Conservation (phyloP, 176 grass and related monocot species). For the Stipa capillata region DNA sequence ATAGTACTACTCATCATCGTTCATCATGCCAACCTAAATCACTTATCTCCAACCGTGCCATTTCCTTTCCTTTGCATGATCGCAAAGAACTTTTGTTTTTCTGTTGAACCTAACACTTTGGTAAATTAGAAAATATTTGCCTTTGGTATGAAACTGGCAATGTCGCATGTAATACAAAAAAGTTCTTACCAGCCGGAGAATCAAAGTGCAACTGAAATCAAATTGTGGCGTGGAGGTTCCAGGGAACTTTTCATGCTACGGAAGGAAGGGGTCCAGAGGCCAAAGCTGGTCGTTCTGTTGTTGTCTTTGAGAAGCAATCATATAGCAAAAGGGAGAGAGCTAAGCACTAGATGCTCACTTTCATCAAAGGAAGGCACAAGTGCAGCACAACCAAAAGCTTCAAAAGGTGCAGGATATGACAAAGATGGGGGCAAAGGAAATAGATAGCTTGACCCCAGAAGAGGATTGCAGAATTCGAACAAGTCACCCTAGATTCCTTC, state of each 20-base stretch:
- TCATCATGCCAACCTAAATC: conserved; percentile 2
- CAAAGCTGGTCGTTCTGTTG: conserved; percentile 25
- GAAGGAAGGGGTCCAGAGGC: conserved; percentile 7
- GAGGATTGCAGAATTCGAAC: background rate
- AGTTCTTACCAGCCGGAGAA: too few species aligned
- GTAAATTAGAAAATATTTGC: too few species aligned
- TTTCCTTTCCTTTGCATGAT: background rate
- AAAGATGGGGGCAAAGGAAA: conserved; percentile 11
- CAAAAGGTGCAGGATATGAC: conserved; percentile 26
- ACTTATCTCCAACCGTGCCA: background rate
- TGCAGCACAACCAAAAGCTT: conserved; percentile 14
- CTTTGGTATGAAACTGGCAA: too few species aligned
- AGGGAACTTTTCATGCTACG: background rate
- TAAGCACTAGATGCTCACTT: conserved; percentile 44
- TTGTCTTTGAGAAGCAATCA: conserved; percentile 26
- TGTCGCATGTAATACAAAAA: background rate
- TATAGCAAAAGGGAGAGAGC: conserved; percentile 13
- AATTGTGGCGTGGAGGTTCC: background rate
- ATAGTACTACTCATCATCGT: background rate
- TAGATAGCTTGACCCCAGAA: background rate
- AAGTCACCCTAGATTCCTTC: background rate
- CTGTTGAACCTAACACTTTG: background rate
- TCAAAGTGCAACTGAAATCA: background rate
- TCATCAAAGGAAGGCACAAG: conserved; percentile 44
- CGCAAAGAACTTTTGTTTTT: background rate